Base-by-base conservation (phyloP, 139 green algal genomes). In the Zygnema cylindricum region DNA sequence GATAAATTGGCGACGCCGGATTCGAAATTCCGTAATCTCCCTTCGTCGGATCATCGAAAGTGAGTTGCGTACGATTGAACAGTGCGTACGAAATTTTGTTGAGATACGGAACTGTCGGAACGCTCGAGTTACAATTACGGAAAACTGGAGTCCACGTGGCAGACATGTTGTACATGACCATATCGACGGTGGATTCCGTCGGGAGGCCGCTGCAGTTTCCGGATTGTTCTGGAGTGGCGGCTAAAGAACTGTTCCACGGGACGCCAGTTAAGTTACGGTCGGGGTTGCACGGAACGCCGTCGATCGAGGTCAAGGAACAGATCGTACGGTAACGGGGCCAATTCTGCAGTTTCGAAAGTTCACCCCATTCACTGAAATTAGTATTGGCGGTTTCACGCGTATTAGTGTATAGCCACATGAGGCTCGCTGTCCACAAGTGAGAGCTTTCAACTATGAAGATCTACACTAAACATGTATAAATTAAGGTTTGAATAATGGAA, bases 181-280 rank as follows among this genome's bases (percentile, higher is more conserved):
- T 32, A n/a, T 83, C 76, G 0, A 83, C 76, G 76, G 43, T 33
- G n/a, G 43, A 71, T 36, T 83, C 76, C 7, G 76, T 83, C 33
- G 76, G 76, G 25, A 83, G 76, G n/a, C 76, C 76, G 76, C 76
- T 83, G 76, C 76, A 83, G 33, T 49, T 55, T 33, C 76, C 76
- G 2, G 76, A 75, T 69, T 7, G 7, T 63, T 63, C 7, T 16
- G 49, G 49, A 7, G 49, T 7, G 49, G 49, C 49, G 16, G 49
- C 49, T 16, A 63, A 63, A 7, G 49, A 7, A 16, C 49, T 63
- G 7, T 7, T 25, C 49, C 49, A 63, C 7, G 49, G 49, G 16
- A 63, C 49, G 49, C 49, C 49, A 16, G 49, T 63, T 25, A 63
- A 16, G 49, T 63, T 63, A 16, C 49, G 49, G 49, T 7, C 7